Percentiles rank a stretch among this genome's conserved stretches.
Evolutionary conservation across 306 rosid species (phyloP).

Genomic region (Rosa persica): DNA sequence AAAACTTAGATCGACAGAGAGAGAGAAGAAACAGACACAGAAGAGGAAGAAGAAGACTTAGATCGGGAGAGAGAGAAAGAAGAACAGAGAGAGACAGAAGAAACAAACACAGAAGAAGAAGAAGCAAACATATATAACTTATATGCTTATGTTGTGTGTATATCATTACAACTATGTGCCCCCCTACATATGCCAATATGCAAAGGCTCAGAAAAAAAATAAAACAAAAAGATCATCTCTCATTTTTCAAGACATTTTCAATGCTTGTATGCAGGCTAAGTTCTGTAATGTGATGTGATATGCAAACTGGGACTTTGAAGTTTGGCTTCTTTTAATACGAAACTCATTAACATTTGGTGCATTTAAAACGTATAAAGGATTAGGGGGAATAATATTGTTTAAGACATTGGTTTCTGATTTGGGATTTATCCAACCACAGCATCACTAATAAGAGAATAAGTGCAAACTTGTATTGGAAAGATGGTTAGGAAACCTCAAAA

Average conservation of each 20-base stretch:
- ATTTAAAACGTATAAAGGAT: neutral
- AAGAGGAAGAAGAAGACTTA: too few species aligned
- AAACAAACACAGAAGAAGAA: too few species aligned
- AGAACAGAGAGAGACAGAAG: too few species aligned
- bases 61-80: too few species aligned
- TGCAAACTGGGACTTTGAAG: neutral
- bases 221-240: neutral
- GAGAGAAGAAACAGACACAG: too few species aligned
- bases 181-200: neutral
- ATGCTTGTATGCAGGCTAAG: neutral
- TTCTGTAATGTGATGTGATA: neutral
- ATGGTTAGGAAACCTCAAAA: neutral
- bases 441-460: neutral
- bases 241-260: neutral
- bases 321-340: neutral
- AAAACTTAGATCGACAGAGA: too few species aligned
- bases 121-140: too few species aligned
- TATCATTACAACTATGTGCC: neutral
- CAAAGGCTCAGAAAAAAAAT: neutral
- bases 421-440: neutral
- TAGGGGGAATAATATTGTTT: neutral
- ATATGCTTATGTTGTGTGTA: neutral
- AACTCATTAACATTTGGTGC: neutral
- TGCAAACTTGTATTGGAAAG: neutral
- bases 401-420: neutral